A percentile compares a stretch with the other conserved stretches of the same genome.
phyloP scores from a whole-genome alignment of 2,329 filamentous ascomycete genomes.

The Chaetomium sp. region DNA sequence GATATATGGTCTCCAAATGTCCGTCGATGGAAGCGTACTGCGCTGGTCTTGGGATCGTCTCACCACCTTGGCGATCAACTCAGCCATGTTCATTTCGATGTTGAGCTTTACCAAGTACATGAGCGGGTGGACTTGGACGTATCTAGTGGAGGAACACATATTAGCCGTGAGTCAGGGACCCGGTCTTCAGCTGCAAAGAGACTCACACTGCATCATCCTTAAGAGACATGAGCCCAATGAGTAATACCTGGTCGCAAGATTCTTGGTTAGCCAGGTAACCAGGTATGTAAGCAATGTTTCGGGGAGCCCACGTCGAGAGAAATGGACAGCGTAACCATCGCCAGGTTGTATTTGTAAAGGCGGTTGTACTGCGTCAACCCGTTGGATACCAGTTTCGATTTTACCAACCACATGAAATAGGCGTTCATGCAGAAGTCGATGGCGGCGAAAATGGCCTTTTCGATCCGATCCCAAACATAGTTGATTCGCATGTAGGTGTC shows the following conservation, averaged over 20 bases:
- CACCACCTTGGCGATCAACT: conserved; percentile 39
- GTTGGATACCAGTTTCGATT: conserved; percentile 38
- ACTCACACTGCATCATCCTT: conserved; percentile 37
- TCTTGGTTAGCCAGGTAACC: not conserved
- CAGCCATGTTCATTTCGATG: conserved; percentile 47
- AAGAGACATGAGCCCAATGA: conserved; percentile 42
- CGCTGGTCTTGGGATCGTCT: conserved; percentile 4
- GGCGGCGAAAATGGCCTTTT: conserved; percentile 41
- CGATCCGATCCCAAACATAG: conserved; percentile 42
- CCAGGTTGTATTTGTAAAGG: conserved; percentile 39
- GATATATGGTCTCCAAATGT: not conserved
- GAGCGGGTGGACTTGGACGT: conserved; percentile 43
- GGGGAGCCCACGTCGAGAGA: conserved; percentile 33
- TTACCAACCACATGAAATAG: conserved; percentile 42
- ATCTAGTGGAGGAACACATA: conserved; percentile 21
- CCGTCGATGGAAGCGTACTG: not conserved
- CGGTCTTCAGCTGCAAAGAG: no score
- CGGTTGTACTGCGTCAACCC: conserved; percentile 41
- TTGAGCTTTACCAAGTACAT: conserved; percentile 43
- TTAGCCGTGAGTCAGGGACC: no score
- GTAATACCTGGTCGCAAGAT: conserved; percentile 18
- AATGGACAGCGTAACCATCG: conserved; percentile 40
- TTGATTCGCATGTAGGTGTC: conserved; percentile 36
- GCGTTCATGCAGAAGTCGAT: conserved; percentile 40
- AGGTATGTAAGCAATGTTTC: no score